A percentile compares a stretch with the other conserved stretches of the same genome.
phyloP scores from a whole-genome alignment of 164 flowering plant species.

The Amborella trichopoda region DNA sequence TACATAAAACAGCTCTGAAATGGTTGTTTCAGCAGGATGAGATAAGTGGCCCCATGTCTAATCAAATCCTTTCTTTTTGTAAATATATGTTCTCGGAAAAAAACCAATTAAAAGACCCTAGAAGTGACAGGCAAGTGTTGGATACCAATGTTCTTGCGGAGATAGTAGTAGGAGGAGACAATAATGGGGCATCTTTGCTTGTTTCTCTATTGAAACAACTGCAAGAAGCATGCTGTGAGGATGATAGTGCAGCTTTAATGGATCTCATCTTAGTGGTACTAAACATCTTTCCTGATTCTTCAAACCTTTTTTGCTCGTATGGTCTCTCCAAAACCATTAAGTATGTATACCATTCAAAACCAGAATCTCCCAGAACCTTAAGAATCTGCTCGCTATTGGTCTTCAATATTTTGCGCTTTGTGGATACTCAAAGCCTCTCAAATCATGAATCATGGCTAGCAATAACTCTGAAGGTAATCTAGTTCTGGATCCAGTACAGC shows the following conservation, averaged over 20 bases:
- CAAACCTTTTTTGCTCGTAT: slow-evolving; percentile 56
- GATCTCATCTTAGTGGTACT: slow-evolving; percentile 31
- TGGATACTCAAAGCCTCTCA: slow-evolving; percentile 30
- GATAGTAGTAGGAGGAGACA: slow-evolving; percentile 49
- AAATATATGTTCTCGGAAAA: slow-evolving; percentile 17
- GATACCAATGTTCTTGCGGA: slow-evolving; percentile 33
- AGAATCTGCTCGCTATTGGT: slow-evolving; percentile 24
- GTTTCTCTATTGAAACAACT: slow-evolving; percentile 45
- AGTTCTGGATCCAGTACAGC: not conserved
- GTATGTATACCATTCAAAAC: slow-evolving; percentile 18
- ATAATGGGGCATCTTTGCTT: slow-evolving; percentile 41
- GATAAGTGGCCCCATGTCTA: slow-evolving; percentile 34
- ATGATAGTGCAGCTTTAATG: slow-evolving; percentile 35
- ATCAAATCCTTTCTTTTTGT: slow-evolving; percentile 55
- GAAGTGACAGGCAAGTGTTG: slow-evolving; percentile 13
- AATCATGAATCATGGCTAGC: slow-evolving; percentile 58
- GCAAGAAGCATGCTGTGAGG: slow-evolving; percentile 29
- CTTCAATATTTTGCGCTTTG: slow-evolving; percentile 41
- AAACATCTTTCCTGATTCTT: slow-evolving; percentile 40
- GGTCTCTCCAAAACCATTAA: slow-evolving; percentile 47
- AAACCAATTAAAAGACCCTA: slow-evolving; percentile 9
- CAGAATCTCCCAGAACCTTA: slow-evolving; percentile 20
- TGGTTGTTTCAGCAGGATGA: slow-evolving; percentile 92
- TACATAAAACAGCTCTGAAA: slow-evolving; percentile 45
- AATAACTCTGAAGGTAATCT: slow-evolving; percentile 48